Percentiles rank a stretch among this genome's conserved stretches.
phyloP scores from a whole-genome alignment of 1,284 basidiomycete genomes.

The Moniliella sp. region DNA sequence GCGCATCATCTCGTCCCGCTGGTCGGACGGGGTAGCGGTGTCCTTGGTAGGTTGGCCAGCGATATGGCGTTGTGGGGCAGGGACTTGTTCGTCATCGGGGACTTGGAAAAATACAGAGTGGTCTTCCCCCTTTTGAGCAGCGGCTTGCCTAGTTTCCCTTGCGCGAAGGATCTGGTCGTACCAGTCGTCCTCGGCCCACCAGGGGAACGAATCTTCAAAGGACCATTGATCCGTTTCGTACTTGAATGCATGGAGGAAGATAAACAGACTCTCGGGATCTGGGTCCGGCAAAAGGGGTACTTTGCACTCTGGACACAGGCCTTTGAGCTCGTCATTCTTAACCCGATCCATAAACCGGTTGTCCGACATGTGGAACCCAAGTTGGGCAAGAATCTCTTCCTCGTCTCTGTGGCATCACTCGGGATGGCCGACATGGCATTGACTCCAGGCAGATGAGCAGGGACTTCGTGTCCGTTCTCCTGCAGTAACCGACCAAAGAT shows the following conservation, averaged over 20 bases:
- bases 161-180: not conserved
- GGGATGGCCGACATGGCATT: conserved; percentile 15
- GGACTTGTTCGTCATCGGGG: too few species aligned
- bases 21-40: too few species aligned
- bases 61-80: too few species aligned
- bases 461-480: not conserved
- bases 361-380: not conserved
- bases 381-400: not conserved
- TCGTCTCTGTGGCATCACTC: not conserved
- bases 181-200: conserved; percentile 28
- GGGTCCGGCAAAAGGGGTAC: conserved; percentile 24
- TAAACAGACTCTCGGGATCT: conserved; percentile 22
- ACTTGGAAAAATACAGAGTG: too few species aligned
- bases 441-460: conserved; percentile 14
- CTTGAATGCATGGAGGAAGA: conserved; percentile 32
- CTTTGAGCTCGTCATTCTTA: not conserved
- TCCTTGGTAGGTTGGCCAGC: too few species aligned
- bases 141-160: not conserved
- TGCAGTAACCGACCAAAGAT: conserved; percentile 11
- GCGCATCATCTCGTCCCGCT: too few species aligned
- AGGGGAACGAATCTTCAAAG: conserved; percentile 28
- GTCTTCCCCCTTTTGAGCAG: too few species aligned
- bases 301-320: conserved; percentile 21
- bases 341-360: not conserved
- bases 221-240: conserved; percentile 31